phyloP scores from a whole-genome alignment of 2,329 filamentous ascomycete genomes.

The Xylariaceae sp. region DNA sequence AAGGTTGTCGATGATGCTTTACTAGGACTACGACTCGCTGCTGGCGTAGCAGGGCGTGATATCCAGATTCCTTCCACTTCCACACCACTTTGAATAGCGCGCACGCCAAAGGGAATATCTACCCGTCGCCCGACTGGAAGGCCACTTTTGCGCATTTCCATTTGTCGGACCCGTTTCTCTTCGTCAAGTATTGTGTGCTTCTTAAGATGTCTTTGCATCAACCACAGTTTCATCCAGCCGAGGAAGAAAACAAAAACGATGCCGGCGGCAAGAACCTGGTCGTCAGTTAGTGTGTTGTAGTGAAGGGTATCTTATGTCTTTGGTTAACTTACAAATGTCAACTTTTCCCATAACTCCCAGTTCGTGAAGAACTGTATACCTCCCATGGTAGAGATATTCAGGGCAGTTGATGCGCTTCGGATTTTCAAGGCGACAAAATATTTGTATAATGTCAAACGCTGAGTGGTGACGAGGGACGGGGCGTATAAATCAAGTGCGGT shows the following conservation, averaged over 20 bases:
- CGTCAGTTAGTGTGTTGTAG: slow-evolving; percentile 17
- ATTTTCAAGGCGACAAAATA: no score
- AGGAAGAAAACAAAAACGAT: slow-evolving; percentile 68
- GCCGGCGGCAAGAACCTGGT: slow-evolving; percentile 67
- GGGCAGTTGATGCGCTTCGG: no score
- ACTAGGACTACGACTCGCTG: slow-evolving; percentile 22
- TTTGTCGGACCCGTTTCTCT: slow-evolving; percentile 56
- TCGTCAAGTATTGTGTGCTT: slow-evolving; percentile 65
- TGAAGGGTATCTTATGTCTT: neutral
- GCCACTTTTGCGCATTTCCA: slow-evolving; percentile 55
- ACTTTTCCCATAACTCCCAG: slow-evolving; percentile 85
- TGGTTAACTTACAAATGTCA: slow-evolving; percentile 72
- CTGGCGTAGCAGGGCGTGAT: slow-evolving; percentile 48
- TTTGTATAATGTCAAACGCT: no score
- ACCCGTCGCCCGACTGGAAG: slow-evolving; percentile 44
- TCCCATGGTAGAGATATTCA: no score
- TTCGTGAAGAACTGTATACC: slow-evolving; percentile 54
- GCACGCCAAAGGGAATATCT: slow-evolving; percentile 81
- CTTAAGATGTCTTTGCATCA: slow-evolving; percentile 52
- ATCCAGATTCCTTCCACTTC: slow-evolving; percentile 85
- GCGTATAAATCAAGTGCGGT: no score
- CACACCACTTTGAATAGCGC: slow-evolving; percentile 78
- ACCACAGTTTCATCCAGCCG: slow-evolving; percentile 67
- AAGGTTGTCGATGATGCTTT: slow-evolving; percentile 25
- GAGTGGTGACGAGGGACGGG: no score